Base-by-base conservation (phyloP, 1,139 yeast genomes). In the Pichia norvegensis region DNA sequence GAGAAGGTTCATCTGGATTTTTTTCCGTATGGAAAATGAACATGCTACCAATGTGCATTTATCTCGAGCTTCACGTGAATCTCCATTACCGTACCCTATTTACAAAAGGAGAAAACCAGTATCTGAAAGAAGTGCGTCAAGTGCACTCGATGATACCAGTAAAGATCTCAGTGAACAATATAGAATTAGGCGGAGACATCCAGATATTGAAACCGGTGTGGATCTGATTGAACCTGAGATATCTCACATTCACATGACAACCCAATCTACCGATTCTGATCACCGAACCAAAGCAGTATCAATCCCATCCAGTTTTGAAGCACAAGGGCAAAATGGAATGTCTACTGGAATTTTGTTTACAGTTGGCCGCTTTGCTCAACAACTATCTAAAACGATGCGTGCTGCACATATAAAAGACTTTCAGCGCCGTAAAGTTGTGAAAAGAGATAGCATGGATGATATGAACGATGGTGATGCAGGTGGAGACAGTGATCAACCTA, bases 1-100 rank as follows among this genome's bases (percentile, higher is more conserved):
- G 3, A 73, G 98, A 59, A 72, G 98, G 58, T 82, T 86, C 53
- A 68, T 90, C 20, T 92, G 99, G 98, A 73, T 85, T 9, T 76
- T 85, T 47, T 83, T 92, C 68, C 80, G 98, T 67, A 85, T 92
- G 74, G 98, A 92, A 59, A 92, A 92, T 64, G 97, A 92, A 65
- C 98, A 94, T 65, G 80, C 88, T 40, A 82, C 96, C 1, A 92
- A 92, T 61, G 95, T 88, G 13, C 78, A 77, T 45, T 68, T 86
- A 41, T 85, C 82, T 63, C 74, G 95, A 53, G 97, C 97, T 0
- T 82, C 94, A 4, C 78, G 92, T 50, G 96, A 90, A 52, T 69
- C 87, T 5, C 86, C 94, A 4, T 67, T 92, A 46, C 98, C 98
- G 0, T 90, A 87, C 55, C 74, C 80, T 0, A 66, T 78, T 0